A percentile compares a stretch with the other conserved stretches of the same genome.
Conservation (phyloP, 352 stramenopile species). For the Thraustochytrium sp. region DNA sequence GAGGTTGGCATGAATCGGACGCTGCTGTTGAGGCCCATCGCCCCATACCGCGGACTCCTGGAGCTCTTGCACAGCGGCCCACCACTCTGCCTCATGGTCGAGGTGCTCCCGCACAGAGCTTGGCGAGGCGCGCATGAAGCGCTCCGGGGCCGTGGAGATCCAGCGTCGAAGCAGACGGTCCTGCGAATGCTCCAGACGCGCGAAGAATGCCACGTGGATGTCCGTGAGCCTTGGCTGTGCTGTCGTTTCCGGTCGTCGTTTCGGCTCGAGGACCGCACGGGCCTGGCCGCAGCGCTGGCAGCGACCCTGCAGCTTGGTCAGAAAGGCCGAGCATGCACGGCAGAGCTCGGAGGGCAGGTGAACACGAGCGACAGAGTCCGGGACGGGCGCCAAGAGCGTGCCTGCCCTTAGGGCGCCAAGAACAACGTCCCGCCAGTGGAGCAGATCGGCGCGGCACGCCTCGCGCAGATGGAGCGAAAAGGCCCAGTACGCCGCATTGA, state of each 20-base stretch:
- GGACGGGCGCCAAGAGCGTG: too few species aligned
- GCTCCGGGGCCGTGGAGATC: neutral
- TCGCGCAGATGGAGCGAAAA: neutral
- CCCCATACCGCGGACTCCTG: too few species aligned
- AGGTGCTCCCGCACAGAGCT: neutral
- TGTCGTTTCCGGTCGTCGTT: neutral
- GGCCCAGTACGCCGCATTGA: neutral
- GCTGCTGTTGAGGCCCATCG: too few species aligned
- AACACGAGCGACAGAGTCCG: neutral
- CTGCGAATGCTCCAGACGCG: neutral
- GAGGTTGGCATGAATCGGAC: too few species aligned
- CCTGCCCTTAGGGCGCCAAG: neutral
- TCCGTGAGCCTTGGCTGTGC: neutral
- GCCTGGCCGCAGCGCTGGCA: neutral
- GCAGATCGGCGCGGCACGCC: neutral
- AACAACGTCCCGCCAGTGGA: neutral
- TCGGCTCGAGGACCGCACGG: neutral
- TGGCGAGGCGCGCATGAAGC: neutral
- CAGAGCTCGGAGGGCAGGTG: neutral
- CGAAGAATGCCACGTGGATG: neutral
- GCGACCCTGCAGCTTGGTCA: neutral
- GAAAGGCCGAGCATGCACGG: neutral
- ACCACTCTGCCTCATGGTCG: conserved; percentile 7
- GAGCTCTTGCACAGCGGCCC: neutral
- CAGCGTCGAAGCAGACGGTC: neutral